phyloP scores from a whole-genome alignment of 108 stramenopile species.

The Cyclotella sp. region DNA sequence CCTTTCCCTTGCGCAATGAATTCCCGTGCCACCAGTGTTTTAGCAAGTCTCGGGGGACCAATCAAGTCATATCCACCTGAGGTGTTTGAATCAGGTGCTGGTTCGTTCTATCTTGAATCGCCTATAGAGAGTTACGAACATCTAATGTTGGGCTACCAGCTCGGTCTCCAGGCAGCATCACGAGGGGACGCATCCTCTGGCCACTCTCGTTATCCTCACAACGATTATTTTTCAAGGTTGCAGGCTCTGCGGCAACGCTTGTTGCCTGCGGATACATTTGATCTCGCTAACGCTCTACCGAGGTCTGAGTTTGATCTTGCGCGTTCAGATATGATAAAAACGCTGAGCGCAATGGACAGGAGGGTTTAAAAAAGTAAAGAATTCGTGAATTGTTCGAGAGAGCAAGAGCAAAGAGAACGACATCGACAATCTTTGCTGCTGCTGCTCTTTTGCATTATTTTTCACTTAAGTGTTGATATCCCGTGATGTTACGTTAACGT shows the following conservation, averaged over 20 bases:
- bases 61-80: background rate
- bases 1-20: too few species aligned
- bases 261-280: background rate
- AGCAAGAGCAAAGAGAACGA: too few species aligned
- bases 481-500: too few species aligned
- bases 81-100: background rate
- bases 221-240: background rate
- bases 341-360: background rate
- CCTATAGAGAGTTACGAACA: background rate
- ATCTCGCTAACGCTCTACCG: background rate
- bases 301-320: slow-evolving; percentile 5
- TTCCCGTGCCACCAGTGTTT: background rate
- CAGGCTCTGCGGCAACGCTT: background rate
- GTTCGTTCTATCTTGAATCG: background rate
- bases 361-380: background rate
- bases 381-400: too few species aligned
- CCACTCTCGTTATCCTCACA: background rate
- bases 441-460: too few species aligned
- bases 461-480: too few species aligned
- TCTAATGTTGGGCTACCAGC: slow-evolving; percentile 3
- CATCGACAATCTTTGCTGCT: too few species aligned
- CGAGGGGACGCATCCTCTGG: background rate
- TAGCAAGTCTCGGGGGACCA: background rate
- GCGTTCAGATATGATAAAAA: background rate
- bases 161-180: background rate